Evolutionary conservation across 805 yeast genomes (phyloP), one percentile per base, ranked within the genome.

Genomic region (Sugiyamaella qingdaonensis): DNA sequence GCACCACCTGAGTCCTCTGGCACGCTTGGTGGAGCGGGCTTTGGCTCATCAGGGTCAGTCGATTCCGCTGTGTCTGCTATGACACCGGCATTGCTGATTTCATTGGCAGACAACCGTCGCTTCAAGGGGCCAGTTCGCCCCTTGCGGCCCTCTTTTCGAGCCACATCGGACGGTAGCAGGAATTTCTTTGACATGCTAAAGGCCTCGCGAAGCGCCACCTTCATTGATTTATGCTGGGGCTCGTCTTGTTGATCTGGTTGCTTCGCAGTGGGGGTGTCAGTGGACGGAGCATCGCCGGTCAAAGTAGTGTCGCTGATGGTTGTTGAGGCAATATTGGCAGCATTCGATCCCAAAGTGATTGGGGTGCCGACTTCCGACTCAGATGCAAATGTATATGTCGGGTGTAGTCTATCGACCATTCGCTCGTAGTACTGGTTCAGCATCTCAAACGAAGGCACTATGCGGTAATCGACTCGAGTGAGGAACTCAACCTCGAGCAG

Each of bases 401-500:
- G 52, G 19, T 46, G 54, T 58, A 64, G 54, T 4, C 73, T 60
- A 37, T 56, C 48, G 13, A 66, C 63, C 67, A 72, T 61, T 21
- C 64, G 58, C 32, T 59, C 61, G 53, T 70, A 73, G 58, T 70
- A 70, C 43, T 67, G 65, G 34, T 61, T 54, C 18, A 73, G 62
- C 16, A 63, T 53, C 39, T 64, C 62, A 2, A 51, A 58, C 7
- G 61, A 59, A 1, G 94, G 92, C 2, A 87, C 77, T 11, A 86
- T 82, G 56, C 86, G 75, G 80, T 94, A 92, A 54, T 83, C 81
- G 9, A 92, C 92, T 56, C 90, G 75, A 47, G 79, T 78, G 44
- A 92, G 76, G 63, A 94, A 90, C 68, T 94, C 98, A 50, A 86
- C 82, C 66, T 92, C 99, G 46, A 92, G 74, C 52, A 92, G 77